Conservation (phyloP, 257 asterid species). For the Petrea volubilis region DNA sequence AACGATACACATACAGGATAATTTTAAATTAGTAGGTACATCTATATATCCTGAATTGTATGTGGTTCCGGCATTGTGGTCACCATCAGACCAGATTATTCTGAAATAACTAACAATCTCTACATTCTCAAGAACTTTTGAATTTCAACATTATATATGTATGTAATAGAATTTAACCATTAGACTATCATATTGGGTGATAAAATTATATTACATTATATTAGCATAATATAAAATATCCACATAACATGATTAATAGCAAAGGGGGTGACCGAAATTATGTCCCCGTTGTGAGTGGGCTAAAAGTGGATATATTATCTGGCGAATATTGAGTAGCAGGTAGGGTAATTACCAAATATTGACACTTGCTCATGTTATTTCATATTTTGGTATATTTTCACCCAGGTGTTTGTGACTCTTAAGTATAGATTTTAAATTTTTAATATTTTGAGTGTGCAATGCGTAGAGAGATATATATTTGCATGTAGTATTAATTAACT, state of each 20-base stretch:
- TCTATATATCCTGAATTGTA: no score
- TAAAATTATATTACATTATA: no score
- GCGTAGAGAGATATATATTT: constrained; percentile 14
- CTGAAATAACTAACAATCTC: no score
- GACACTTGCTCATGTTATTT: background rate
- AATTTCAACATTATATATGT: no score
- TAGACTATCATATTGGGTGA: no score
- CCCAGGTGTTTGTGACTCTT: background rate
- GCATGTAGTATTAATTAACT: background rate
- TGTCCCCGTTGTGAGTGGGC: background rate
- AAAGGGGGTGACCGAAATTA: background rate
- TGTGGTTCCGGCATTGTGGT: no score
- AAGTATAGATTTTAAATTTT: constrained; percentile 12
- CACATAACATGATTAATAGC: background rate
- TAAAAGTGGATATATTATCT: constrained; percentile 6
- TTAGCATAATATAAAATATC: no score
- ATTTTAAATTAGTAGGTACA: no score
- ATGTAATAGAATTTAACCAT: no score
- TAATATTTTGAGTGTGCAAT: constrained; percentile 20
- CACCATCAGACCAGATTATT: no score
- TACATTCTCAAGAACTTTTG: no score
- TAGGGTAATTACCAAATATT: constrained; percentile 13
- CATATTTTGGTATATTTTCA: background rate
- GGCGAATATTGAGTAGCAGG: background rate
- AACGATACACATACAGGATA: no score